Base-by-base conservation (phyloP, 257 asterid species). In the Forsythia viridissima region DNA sequence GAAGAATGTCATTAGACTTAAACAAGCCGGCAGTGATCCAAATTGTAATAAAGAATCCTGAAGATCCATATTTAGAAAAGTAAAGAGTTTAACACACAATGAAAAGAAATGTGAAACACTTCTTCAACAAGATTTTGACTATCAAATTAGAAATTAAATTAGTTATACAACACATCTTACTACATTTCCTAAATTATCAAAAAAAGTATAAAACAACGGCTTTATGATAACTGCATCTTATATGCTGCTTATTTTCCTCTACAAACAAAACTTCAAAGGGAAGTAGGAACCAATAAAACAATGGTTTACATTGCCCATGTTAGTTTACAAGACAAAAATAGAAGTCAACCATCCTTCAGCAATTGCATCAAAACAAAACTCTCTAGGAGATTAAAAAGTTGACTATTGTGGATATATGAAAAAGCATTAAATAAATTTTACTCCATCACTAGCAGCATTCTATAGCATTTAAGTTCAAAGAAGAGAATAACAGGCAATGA, bases 1-100 rank as follows among this genome's bases (percentile, higher is more conserved):
- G 88, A 46, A 93, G 87, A 82, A 93, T 90, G 84, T 91, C 96
- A 79, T 93, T 91, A 41, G 96, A 93, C 87, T 91, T 91, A 84
- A 91, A 87, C 92, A 93, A 79, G 89, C 89, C 74, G 37, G 90
- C 94, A 76, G 89, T 89, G 73, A 89, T 83, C 88, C 92, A 93
- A 74, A 91, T 88, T 69, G 92, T 85, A 78, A 86, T 89, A 77
- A 85, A 88, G 86, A 93, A 91, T 16, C 93, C 98, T 91, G 87
- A 67, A 80, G 38, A 70, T 2, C 57, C 39, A 71, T 21, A 79
- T 75, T 73, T 10, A 6, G 37, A 73, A 55, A 80, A 61, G 44
- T n/a, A 69, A 73, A 78, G 76, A 67, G 12, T 44, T 52, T 59
- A 44, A 67, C n/a, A 39, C 24, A 44, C 40, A 59, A 44, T 44